A percentile compares a stretch with the other conserved stretches of the same genome.
Conservation (phyloP, 148 eudicot species). For the Silene latifolia region DNA sequence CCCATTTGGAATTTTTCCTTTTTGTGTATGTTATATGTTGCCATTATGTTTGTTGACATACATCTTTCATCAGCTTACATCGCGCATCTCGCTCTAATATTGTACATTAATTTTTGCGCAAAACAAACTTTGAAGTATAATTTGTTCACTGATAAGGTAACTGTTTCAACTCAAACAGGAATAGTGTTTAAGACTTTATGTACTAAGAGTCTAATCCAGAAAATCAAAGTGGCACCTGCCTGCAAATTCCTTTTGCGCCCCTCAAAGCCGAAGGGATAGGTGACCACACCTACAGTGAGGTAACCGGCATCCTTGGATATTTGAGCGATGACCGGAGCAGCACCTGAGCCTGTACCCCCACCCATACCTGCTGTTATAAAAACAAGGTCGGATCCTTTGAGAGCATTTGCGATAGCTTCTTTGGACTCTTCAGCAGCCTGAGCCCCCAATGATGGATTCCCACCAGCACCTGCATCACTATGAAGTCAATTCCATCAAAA, state of each 20-base stretch:
- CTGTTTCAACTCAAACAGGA: too few relatives aligned
- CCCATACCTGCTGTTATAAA: constrained; percentile 99
- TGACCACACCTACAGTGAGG: constrained; percentile 95
- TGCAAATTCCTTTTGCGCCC: constrained; percentile 93
- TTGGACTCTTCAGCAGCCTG: constrained; percentile 97
- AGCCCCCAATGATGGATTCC: constrained; percentile 89
- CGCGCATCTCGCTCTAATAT: too few relatives aligned
- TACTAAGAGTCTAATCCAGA: not conserved
- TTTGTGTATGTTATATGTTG: too few relatives aligned
- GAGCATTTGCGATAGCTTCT: constrained; percentile 79
- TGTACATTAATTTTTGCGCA: not conserved
- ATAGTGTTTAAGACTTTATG: not conserved
- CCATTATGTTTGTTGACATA: too few relatives aligned
- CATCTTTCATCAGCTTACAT: too few relatives aligned
- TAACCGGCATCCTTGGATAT: constrained; percentile 93
- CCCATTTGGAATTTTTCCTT: too few relatives aligned
- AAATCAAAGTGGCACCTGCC: constrained; percentile 50
- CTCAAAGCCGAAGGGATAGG: constrained; percentile 96
- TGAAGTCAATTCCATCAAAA: constrained; percentile 24
- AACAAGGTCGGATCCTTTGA: constrained; percentile 95
- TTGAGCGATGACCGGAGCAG: constrained; percentile 95
- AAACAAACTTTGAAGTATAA: not conserved
- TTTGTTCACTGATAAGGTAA: too few relatives aligned
- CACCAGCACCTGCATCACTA: constrained; percentile 81
- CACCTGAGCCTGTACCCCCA: constrained; percentile 99